Conservation (phyloP, 805 yeast species). For the Wickerhamiella azymoides region DNA sequence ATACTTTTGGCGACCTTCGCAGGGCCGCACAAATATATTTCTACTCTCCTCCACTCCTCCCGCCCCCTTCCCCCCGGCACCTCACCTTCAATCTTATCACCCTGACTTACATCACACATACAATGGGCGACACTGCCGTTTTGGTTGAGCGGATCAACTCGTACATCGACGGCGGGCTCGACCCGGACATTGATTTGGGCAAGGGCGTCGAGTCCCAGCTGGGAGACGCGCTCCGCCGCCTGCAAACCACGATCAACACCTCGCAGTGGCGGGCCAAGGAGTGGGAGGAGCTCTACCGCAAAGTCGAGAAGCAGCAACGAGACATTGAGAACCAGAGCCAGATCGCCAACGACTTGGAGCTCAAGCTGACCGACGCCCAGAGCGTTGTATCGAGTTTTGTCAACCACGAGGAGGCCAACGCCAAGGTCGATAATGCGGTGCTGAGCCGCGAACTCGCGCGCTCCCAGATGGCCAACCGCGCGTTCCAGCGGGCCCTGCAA, state of each 20-base stretch:
- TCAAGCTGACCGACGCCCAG: slow-evolving; percentile 24
- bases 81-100: too few species aligned
- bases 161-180: slow-evolving; percentile 15
- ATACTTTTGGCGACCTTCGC: too few species aligned
- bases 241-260: slow-evolving; percentile 18
- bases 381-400: slow-evolving; percentile 23
- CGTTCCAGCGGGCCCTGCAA: slow-evolving; percentile 49
- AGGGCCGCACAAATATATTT: too few species aligned
- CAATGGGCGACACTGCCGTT: not conserved
- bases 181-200: slow-evolving; percentile 14
- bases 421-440: slow-evolving; percentile 21
- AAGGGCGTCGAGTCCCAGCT: slow-evolving; percentile 12
- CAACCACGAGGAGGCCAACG: slow-evolving; percentile 9
- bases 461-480: slow-evolving; percentile 45
- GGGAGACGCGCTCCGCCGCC: slow-evolving; percentile 17
- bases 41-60: too few species aligned
- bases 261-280: slow-evolving; percentile 14
- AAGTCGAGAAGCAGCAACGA: slow-evolving; percentile 25
- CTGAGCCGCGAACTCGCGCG: slow-evolving; percentile 28
- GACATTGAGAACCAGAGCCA: slow-evolving; percentile 25
- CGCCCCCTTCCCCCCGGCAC: too few species aligned
- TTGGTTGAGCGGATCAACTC: slow-evolving; percentile 17
- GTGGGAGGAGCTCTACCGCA: slow-evolving; percentile 22
- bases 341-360: slow-evolving; percentile 24
- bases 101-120: not conserved